Evolutionary conservation across 306 rosid species (phyloP).

Genomic region (Quercus berberidifolia): DNA sequence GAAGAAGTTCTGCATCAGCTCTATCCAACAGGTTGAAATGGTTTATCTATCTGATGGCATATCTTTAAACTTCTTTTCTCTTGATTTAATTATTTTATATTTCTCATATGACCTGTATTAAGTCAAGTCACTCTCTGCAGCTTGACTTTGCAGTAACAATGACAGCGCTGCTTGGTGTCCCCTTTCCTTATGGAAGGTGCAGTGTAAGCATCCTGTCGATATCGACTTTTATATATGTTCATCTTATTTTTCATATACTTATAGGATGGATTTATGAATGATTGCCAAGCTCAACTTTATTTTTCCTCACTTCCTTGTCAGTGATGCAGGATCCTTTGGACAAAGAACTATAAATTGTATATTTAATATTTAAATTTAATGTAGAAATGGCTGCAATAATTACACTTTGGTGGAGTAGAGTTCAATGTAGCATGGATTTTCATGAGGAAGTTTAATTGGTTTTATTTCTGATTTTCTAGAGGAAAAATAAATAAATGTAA

Average conservation of each 20-base stretch:
- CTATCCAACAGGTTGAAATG: conserved; percentile 84
- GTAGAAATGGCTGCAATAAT: background rate
- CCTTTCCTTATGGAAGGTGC: conserved; percentile 99
- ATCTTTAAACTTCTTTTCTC: background rate
- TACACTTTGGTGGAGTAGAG: conserved; percentile 17
- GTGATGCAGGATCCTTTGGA: conserved; percentile 7
- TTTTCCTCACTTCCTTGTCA: background rate
- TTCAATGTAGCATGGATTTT: background rate
- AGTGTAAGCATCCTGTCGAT: conserved; percentile 65
- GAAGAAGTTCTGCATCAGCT: conserved; percentile 57
- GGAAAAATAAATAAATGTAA: too few relatives aligned
- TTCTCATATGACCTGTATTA: conserved; percentile 21
- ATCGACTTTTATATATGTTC: conserved; percentile 12
- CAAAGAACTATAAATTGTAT: conserved; percentile 8
- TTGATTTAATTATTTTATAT: conserved; percentile 9
- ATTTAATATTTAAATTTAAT: conserved; percentile 6
- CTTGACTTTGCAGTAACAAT: conserved; percentile 94
- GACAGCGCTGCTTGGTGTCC: conserved; percentile 86
- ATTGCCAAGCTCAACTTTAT: conserved; percentile 2
- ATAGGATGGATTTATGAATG: conserved; percentile 5
- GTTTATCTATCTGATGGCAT: conserved; percentile 11
- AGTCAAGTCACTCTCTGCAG: conserved; percentile 51
- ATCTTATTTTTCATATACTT: conserved; percentile 9
- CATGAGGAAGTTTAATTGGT: too few relatives aligned
- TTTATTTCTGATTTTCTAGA: too few relatives aligned